A percentile compares a stretch with the other conserved stretches of the same genome.
phyloP scores from a whole-genome alignment of 2,329 filamentous ascomycete genomes.

The Talaromyces funiculosus region DNA sequence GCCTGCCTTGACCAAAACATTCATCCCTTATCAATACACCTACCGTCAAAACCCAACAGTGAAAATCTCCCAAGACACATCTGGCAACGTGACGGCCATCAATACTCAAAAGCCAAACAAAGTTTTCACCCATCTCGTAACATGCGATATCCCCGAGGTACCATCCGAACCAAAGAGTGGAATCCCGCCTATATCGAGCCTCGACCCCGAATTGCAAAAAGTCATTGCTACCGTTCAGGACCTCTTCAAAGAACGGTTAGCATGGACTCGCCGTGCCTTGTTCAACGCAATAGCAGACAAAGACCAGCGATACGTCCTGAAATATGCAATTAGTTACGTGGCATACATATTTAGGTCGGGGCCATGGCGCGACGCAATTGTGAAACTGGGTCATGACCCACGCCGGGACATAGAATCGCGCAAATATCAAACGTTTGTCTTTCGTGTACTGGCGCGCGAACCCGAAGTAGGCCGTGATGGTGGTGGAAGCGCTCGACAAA shows the following conservation, averaged over 20 bases:
- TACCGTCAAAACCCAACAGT: constrained; percentile 84
- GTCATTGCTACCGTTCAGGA: constrained; percentile 59
- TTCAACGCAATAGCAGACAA: constrained; percentile 60
- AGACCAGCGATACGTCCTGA: constrained; percentile 53
- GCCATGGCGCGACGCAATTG: constrained; percentile 82
- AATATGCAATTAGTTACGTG: constrained; percentile 73
- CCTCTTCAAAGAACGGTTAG: constrained; percentile 67
- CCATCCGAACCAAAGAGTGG: constrained; percentile 57
- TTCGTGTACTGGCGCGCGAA: constrained; percentile 56
- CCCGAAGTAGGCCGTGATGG: constrained; percentile 29
- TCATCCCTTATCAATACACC: constrained; percentile 63
- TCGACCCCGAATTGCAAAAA: constrained; percentile 55
- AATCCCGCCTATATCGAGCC: constrained; percentile 45
- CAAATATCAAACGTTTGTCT: constrained; percentile 82
- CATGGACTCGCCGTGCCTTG: constrained; percentile 80
- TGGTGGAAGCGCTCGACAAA: constrained; percentile 23
- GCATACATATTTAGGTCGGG: constrained; percentile 91
- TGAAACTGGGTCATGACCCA: constrained; percentile 82
- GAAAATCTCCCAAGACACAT: constrained; percentile 53
- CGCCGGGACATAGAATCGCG: constrained; percentile 69
- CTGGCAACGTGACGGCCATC: constrained; percentile 55
- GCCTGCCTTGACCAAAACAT: constrained; percentile 68
- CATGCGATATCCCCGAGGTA: constrained; percentile 57
- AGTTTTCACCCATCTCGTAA: constrained; percentile 54
- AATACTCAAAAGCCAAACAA: constrained; percentile 54